Base-by-base conservation (phyloP, 495 filamentous ascomycete species). In the Thermothielavioides terrestris region DNA sequence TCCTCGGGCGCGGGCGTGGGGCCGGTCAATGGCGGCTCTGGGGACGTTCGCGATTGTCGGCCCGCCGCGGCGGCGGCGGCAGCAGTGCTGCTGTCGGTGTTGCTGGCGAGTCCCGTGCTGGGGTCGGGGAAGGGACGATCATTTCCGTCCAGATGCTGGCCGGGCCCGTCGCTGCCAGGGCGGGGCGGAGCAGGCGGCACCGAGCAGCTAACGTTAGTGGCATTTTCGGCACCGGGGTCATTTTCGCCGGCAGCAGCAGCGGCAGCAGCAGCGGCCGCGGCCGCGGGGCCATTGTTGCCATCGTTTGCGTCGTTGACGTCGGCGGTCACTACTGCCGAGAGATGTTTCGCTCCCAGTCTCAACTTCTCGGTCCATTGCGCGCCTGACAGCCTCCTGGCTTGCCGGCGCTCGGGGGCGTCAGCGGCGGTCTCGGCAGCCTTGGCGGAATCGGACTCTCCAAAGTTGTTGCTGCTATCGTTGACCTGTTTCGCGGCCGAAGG, bases 401-500 rank as follows among this genome's bases (percentile, higher is more conserved):
- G 49, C 22, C 23, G 40, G 36, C 21, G 20, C 28, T 11, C n/a
- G 4, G 36, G 15, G 5, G 27, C 35, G 23, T 23, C 18, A 10
- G 28, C 11, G 14, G 23, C 53, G n/a, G 41, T 34, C 43, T 42
- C 40, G 15, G 20, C 35, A 36, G 20, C 14, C 36, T 23, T 45
- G 31, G 15, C 5, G 37, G 32, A 38, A 40, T 50, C 44, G 21
- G 49, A 44, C 26, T 48, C 48, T 6, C 39, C 49, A 6, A 53
- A 50, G 22, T 49, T 57, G 18, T 30, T 50, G 44, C 21, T 39
- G 50, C 50, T 56, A 31, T 30, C 21, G 34, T 32, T 39, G 43
- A n/a, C 45, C 57, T 42, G 42, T 59, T 15, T 50, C 49, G 32
- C 42, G 52, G 26, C n/a, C n/a, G 50, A 44, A 22, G 66, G 55